Conservation (phyloP, 2,329 filamentous ascomycete species). For the Exserohilum rostratum region DNA sequence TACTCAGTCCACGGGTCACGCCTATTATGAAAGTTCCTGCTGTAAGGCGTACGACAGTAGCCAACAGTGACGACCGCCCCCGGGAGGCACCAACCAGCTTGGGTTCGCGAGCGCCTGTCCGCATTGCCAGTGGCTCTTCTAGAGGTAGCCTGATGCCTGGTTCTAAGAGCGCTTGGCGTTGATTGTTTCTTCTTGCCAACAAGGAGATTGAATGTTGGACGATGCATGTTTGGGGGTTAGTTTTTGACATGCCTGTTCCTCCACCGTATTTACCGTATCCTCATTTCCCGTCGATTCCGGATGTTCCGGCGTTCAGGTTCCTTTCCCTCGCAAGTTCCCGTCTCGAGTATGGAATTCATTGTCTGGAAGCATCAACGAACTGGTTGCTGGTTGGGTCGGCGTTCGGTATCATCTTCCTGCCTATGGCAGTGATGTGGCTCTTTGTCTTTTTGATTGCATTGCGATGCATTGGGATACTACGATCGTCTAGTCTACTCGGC, state of each 20-base stretch:
- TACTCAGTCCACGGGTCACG: conserved; percentile 66
- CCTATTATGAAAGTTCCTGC: conserved; percentile 64
- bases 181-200: conserved; percentile 18
- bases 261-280: background rate
- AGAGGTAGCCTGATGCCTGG: conserved; percentile 40
- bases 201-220: background rate
- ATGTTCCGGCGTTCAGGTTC: background rate
- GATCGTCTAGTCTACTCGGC: background rate
- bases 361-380: conserved; percentile 12
- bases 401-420: conserved; percentile 12
- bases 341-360: conserved; percentile 1
- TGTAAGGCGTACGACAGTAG: conserved; percentile 47
- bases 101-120: conserved; percentile 37
- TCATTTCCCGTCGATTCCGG: background rate
- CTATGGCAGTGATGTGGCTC: conserved; percentile 11
- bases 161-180: conserved; percentile 44
- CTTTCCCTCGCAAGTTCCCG: background rate
- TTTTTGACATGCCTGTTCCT: background rate
- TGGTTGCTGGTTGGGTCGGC: conserved; percentile 4
- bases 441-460: background rate
- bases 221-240: conserved; percentile 3
- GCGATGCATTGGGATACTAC: background rate
- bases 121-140: conserved; percentile 40
- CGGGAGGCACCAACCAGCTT: conserved; percentile 30
- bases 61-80: conserved; percentile 39